These are phyloP conservation scores for Kodamaea restingae DNA, from an alignment of 805 yeast species.

Conservation along the genomic window DNA sequence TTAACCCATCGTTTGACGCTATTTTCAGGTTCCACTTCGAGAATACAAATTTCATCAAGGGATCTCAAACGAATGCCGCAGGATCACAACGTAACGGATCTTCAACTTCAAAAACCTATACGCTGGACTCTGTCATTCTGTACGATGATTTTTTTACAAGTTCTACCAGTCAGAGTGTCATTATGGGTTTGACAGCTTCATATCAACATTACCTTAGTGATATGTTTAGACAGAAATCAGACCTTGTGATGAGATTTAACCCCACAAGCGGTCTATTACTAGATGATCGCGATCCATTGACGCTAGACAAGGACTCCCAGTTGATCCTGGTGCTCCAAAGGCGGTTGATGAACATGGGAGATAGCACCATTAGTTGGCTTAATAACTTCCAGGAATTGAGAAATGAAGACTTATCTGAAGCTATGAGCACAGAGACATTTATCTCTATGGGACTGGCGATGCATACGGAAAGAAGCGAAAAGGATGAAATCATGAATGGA, in stretches of 20 bases:
- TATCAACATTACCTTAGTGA: slow-evolving; percentile 6
- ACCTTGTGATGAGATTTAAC: slow-evolving; percentile 3
- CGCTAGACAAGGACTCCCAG: slow-evolving; percentile 3
- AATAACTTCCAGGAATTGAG: slow-evolving; percentile 3
- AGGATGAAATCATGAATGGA: background rate
- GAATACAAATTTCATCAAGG: slow-evolving; percentile 1
- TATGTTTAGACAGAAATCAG: background rate
- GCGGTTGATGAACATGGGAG: slow-evolving; percentile 1
- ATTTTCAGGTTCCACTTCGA: slow-evolving; percentile 5
- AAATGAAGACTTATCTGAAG: slow-evolving; percentile 3
- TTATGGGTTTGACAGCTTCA: background rate
- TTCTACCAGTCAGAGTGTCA: background rate
- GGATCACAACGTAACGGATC: background rate
- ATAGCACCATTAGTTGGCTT: slow-evolving; percentile 3
- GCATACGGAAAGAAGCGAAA: background rate
- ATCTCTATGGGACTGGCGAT: background rate
- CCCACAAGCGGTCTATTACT: slow-evolving; percentile 5
- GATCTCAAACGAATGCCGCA: too few relatives aligned
- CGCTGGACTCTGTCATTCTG: background rate
- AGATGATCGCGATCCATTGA: slow-evolving; percentile 9
- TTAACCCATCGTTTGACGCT: slow-evolving; percentile 4
- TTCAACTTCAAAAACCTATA: background rate
- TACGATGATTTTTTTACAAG: slow-evolving; percentile 1
- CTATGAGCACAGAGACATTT: background rate
- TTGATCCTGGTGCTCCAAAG: background rate